phyloP scores from a whole-genome alignment of 345 rosid species.

The Bruguiera sexangula region DNA sequence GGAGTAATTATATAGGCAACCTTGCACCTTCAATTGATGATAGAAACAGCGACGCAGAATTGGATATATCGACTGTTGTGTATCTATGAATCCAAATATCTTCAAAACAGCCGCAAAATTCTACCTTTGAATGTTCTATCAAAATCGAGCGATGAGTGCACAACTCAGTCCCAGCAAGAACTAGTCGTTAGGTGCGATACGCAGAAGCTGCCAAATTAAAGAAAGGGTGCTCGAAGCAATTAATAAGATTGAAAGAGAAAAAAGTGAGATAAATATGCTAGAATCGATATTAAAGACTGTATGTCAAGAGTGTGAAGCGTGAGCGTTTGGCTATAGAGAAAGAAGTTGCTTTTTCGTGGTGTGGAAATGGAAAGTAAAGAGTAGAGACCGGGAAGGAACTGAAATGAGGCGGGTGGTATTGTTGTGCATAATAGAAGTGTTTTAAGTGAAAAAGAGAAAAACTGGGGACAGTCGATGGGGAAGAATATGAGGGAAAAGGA shows the following conservation, averaged over 20 bases:
- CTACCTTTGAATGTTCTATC: neutral
- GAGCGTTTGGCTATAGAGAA: neutral
- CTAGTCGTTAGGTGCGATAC: neutral
- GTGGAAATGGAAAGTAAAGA: neutral
- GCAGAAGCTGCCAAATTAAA: neutral
- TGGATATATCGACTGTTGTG: neutral
- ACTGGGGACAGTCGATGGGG: conserved; percentile 20
- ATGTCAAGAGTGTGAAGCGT: neutral
- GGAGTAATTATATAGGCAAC: neutral
- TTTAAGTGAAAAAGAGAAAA: neutral
- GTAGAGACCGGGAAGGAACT: neutral
- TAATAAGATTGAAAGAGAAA: neutral
- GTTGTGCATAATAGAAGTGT: conserved; percentile 1
- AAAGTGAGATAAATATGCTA: neutral
- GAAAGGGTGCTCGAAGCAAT: neutral
- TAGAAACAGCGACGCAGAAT: neutral
- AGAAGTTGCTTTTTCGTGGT: neutral
- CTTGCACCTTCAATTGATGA: neutral
- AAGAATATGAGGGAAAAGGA: neutral
- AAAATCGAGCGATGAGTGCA: neutral
- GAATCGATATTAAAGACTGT: neutral
- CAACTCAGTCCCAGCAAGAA: neutral
- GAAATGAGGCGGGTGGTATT: conserved; percentile 12
- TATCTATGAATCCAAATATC: neutral
- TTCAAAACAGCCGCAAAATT: neutral